Evolutionary conservation across 805 yeast genomes (phyloP).

Genomic region (Myxozyma mucilagina): DNA sequence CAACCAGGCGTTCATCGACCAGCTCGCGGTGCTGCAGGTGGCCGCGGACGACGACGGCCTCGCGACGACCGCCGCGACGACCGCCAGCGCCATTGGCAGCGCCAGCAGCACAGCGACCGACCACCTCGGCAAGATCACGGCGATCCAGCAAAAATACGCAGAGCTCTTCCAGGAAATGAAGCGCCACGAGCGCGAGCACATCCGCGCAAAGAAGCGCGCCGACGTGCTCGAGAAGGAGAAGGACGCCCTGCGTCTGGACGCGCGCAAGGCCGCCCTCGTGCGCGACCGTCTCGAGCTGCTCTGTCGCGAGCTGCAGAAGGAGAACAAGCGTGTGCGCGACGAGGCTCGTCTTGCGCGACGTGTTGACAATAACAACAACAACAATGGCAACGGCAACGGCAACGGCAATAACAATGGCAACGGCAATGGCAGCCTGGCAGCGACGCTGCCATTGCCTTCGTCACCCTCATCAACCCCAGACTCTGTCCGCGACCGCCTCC

Average conservation of each 20-base stretch:
- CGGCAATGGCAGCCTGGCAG: too few species aligned
- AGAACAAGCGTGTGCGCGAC: constrained; percentile 22
- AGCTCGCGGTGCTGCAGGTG: constrained; percentile 12
- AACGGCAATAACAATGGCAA: too few species aligned
- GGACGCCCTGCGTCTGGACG: constrained; percentile 7
- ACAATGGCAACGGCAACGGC: too few species aligned
- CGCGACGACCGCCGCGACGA: not conserved
- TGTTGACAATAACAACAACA: too few species aligned
- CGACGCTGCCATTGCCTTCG: too few species aligned
- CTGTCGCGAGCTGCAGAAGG: constrained; percentile 28
- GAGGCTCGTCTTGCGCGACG: not conserved
- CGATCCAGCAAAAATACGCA: constrained; percentile 27
- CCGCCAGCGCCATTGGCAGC: not conserved
- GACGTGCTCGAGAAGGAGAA: constrained; percentile 16
- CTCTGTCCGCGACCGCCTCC: not conserved
- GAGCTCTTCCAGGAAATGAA: constrained; percentile 28
- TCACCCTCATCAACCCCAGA: not conserved
- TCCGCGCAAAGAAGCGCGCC: constrained; percentile 19
- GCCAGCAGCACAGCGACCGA: constrained; percentile 1
- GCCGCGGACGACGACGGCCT: not conserved
- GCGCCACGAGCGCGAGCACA: constrained; percentile 27
- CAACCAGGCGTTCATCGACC: constrained; percentile 16
- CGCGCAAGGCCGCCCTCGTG: constrained; percentile 11
- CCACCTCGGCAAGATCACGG: constrained; percentile 18
- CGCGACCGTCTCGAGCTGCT: constrained; percentile 22